These are phyloP conservation scores for Tothia fuscella DNA, from an alignment of 2,329 filamentous ascomycete genomes.

Conservation along the genomic window DNA sequence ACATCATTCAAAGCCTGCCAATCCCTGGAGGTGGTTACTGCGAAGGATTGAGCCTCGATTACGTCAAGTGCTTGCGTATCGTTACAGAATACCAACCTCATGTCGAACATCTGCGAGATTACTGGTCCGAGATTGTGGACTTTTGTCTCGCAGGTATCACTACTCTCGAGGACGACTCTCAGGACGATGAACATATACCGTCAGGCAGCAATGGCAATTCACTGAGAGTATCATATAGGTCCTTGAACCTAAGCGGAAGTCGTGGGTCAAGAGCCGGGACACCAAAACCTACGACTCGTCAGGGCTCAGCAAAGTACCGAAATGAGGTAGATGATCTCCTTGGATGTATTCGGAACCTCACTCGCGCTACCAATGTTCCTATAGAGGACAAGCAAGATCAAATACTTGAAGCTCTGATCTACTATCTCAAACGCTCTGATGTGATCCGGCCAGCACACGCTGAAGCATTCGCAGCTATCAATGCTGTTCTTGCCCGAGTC, in stretches of 20 bases:
- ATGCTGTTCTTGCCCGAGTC: conserved; percentile 53
- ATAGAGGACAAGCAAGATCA: conserved; percentile 43
- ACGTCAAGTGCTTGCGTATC: conserved; percentile 61
- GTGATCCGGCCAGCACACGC: conserved; percentile 55
- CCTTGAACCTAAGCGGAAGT: not conserved
- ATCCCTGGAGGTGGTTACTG: conserved; percentile 45
- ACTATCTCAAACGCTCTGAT: conserved; percentile 49
- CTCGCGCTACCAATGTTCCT: conserved; percentile 56
- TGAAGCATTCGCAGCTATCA: conserved; percentile 63
- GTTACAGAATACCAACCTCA: conserved; percentile 64
- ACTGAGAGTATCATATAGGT: conserved; percentile 1
- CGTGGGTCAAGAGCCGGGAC: conserved; percentile 18
- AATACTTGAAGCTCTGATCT: conserved; percentile 45
- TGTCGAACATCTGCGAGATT: conserved; percentile 62
- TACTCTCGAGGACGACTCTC: not conserved
- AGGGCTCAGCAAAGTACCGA: conserved; percentile 13
- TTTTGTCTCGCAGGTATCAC: conserved; percentile 49
- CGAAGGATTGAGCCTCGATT: conserved; percentile 47
- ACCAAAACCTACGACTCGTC: conserved; percentile 4
- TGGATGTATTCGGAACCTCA: conserved; percentile 52
- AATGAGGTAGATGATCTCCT: conserved; percentile 31
- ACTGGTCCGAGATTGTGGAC: conserved; percentile 57
- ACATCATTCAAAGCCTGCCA: conserved; percentile 65
- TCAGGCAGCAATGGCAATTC: not conserved
- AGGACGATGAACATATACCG: not conserved